Evolutionary conservation across 306 rosid genomes (phyloP).

Genomic region (Oemleria cerasiformis): DNA sequence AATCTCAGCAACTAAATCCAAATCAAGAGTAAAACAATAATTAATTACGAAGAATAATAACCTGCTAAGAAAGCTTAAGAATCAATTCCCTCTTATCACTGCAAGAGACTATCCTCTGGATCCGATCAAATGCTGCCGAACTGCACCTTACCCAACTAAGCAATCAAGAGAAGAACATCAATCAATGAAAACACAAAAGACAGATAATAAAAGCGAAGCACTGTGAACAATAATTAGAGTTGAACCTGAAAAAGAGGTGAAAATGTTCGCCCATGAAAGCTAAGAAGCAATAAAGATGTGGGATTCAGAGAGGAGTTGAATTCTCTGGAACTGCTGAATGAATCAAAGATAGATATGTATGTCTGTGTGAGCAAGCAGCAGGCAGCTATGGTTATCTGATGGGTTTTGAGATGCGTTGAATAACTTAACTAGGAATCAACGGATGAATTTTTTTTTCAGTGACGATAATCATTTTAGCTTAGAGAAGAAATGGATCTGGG

Average conservation of each 20-base stretch:
- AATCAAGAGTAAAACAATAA: not conserved
- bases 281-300: conserved; percentile 16
- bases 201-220: not conserved
- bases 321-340: conserved; percentile 7
- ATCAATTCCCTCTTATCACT: conserved; percentile 22
- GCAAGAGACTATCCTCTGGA: conserved; percentile 34
- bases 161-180: not conserved
- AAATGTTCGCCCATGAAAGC: conserved; percentile 54
- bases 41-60: conserved; percentile 17
- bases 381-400: no score
- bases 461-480: not conserved
- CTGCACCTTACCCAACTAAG: conserved; percentile 15
- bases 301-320: conserved; percentile 12
- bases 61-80: conserved; percentile 23
- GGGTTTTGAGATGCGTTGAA: not conserved
- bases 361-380: not conserved
- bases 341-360: not conserved
- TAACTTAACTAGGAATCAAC: not conserved
- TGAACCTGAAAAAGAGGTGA: conserved; percentile 50
- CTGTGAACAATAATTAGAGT: conserved; percentile 24
- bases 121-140: conserved; percentile 38
- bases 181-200: conserved; percentile 13
- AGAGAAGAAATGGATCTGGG: not conserved
- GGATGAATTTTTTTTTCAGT: not conserved
- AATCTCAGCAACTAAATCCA: not conserved